Conservation (phyloP, 352 stramenopile species). For the Stramenopiles sp. region DNA sequence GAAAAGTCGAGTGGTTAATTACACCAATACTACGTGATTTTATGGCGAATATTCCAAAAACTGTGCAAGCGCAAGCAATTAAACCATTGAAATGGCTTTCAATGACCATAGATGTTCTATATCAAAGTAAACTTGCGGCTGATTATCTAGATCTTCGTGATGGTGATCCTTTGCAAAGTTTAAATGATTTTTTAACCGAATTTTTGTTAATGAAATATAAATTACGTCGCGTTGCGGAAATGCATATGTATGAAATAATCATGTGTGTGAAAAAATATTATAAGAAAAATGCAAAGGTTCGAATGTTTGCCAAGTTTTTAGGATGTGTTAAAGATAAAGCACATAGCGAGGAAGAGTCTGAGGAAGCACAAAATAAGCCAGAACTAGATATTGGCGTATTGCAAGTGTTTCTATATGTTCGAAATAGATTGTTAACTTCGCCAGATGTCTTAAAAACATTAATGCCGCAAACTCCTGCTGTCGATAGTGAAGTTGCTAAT, state of each 20-base stretch:
- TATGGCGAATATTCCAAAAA: constrained; percentile 24
- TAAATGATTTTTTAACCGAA: constrained; percentile 26
- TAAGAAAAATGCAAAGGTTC: constrained; percentile 19
- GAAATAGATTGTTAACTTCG: not conserved
- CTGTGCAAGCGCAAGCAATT: constrained; percentile 17
- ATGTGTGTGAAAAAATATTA: constrained; percentile 25
- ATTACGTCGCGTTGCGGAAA: constrained; percentile 21
- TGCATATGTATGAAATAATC: constrained; percentile 23
- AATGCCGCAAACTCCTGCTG: not conserved
- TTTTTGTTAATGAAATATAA: constrained; percentile 23
- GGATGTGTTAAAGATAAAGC: not conserved
- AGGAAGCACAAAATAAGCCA: not conserved
- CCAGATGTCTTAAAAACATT: not conserved
- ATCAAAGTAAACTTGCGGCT: constrained; percentile 21
- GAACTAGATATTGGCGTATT: not conserved
- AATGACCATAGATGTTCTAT: constrained; percentile 22
- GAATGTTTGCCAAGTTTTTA: constrained; percentile 20
- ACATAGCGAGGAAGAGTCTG: not conserved
- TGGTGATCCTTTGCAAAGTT: constrained; percentile 19
- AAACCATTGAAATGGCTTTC: constrained; percentile 21
- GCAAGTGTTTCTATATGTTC: not conserved
- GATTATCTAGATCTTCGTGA: constrained; percentile 22
- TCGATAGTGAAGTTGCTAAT: not conserved
- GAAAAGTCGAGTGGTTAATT: not conserved
- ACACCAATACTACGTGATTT: constrained; percentile 14